These are phyloP conservation scores for Dioszegia hungarica DNA, from an alignment of 768 basidiomycete species.

Conservation along the genomic window DNA sequence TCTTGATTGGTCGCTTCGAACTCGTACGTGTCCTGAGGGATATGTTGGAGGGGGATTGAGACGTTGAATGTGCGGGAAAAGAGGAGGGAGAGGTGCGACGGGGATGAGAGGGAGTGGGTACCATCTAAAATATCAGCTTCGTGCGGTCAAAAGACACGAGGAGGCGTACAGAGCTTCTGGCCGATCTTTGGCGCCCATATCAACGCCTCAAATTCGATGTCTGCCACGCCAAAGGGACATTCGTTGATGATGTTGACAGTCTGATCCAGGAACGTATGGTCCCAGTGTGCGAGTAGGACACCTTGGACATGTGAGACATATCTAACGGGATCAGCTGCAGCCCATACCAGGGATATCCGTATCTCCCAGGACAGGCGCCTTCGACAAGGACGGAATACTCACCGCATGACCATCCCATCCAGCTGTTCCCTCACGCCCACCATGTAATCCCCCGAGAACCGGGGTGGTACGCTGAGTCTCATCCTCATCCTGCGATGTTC, in stretches of 20 bases:
- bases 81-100: slow-evolving; percentile 85
- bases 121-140: slow-evolving; percentile 57
- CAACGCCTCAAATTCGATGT: slow-evolving; percentile 72
- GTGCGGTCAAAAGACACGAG: slow-evolving; percentile 1
- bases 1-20: slow-evolving; percentile 67
- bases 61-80: slow-evolving; percentile 90
- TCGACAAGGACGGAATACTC: slow-evolving; percentile 42
- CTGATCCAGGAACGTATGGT: slow-evolving; percentile 62
- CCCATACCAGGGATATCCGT: not conserved
- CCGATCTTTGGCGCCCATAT: slow-evolving; percentile 84
- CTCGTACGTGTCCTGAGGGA: slow-evolving; percentile 70
- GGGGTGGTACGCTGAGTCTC: slow-evolving; percentile 70
- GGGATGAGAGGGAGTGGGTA: slow-evolving; percentile 81
- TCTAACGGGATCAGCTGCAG: slow-evolving; percentile 52
- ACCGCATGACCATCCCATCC: slow-evolving; percentile 95
- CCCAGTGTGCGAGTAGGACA: slow-evolving; percentile 80
- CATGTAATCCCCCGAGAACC: slow-evolving; percentile 68
- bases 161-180: slow-evolving; percentile 63
- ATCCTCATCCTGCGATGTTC: slow-evolving; percentile 55
- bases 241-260: slow-evolving; percentile 69
- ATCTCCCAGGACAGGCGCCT: too few species aligned
- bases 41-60: slow-evolving; percentile 87
- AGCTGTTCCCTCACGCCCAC: slow-evolving; percentile 80
- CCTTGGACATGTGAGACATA: slow-evolving; percentile 82
- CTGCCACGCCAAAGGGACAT: slow-evolving; percentile 75